Evolutionary conservation across 352 stramenopile species (phyloP), one percentile per base, ranked within the genome.

Genomic region (Thalassiosira ordinaria): DNA sequence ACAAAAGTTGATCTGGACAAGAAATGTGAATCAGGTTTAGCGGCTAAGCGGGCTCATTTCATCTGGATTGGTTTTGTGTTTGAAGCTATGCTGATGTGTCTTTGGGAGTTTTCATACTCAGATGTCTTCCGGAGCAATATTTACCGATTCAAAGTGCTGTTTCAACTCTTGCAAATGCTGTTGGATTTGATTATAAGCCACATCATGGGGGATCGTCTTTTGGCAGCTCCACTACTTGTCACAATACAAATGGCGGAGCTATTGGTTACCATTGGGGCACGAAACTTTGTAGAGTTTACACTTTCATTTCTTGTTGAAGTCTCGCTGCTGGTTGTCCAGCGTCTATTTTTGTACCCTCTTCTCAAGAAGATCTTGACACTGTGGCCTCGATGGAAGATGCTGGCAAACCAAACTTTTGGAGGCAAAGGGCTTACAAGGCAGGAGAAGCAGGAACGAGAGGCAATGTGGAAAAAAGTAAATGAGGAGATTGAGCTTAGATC

Each of bases 51-150:
- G 20, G 89, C 90, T 35, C 97, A 98, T 66, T 92, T 98, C n/a
- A 60, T 98, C 35, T 88, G 97, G 29, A 87, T 89, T 8, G 94
- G 92, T 0, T 66, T 97, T n/a, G 85, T 73, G 16, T 92, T 97
- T 67, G 92, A 97, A 87, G 84, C 86, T 29, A 67, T 93, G 14
- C 85, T 98, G 59, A 86, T 98, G n/a, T 86, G 96, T 41, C 87
- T 98, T n/a, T 97, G 95, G 89, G 97, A 99, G 80, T 98, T 99
- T 73, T 97, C 95, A 7, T 99, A 98, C 89, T 98, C 96, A 24
- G 68, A 91, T 16, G 74, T 82, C 18, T 99, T 98, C 68, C 96
- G 95, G 7, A 84, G 89, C 39, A 94, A 97, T 65, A 96, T 98
- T 61, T 98, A 98, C 62, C 64, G 66, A 0, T 87, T 83, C 37